These are phyloP conservation scores for Bretschneidera sinensis DNA, from an alignment of 345 rosid species.

Conservation along the genomic window DNA sequence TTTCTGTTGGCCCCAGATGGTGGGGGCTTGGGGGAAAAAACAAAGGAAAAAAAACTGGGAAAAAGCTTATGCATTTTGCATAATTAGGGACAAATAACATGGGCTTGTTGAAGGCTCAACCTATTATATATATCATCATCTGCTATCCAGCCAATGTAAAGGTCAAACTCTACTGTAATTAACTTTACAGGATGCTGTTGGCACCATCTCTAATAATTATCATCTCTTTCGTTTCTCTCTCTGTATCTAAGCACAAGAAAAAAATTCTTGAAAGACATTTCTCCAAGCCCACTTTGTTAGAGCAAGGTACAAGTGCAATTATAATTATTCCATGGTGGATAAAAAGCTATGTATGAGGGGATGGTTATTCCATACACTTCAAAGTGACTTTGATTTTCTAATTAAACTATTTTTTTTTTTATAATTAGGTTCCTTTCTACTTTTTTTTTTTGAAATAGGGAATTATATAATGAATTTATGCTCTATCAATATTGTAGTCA, in stretches of 20 bases:
- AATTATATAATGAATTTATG: too few relatives aligned
- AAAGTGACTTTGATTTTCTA: constrained; percentile 26
- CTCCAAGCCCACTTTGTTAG: constrained; percentile 30
- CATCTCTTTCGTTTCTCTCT: too few relatives aligned
- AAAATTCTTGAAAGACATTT: constrained; percentile 23
- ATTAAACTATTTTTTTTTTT: constrained; percentile 1
- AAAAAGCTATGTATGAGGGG: constrained; percentile 38
- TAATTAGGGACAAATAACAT: too few relatives aligned
- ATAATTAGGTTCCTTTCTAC: too few relatives aligned
- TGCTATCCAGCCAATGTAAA: constrained; percentile 21
- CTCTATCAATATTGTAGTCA: too few relatives aligned
- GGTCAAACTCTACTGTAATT: constrained; percentile 32
- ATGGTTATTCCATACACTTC: constrained; percentile 39
- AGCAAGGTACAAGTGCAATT: constrained; percentile 32
- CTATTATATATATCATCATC: background rate
- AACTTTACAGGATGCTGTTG: constrained; percentile 34
- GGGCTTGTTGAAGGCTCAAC: too few relatives aligned
- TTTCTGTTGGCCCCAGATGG: constrained; percentile 33
- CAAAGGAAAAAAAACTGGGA: too few relatives aligned
- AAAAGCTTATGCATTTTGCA: too few relatives aligned
- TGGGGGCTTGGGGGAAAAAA: too few relatives aligned
- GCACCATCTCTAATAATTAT: constrained; percentile 20
- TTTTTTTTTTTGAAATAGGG: too few relatives aligned
- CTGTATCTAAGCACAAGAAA: constrained; percentile 27
- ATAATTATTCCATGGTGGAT: constrained; percentile 38